Evolutionary conservation across 106 monocot genomes (phyloP), one percentile per base, ranked within the genome.

Genomic region (Dendrobium huoshanense): DNA sequence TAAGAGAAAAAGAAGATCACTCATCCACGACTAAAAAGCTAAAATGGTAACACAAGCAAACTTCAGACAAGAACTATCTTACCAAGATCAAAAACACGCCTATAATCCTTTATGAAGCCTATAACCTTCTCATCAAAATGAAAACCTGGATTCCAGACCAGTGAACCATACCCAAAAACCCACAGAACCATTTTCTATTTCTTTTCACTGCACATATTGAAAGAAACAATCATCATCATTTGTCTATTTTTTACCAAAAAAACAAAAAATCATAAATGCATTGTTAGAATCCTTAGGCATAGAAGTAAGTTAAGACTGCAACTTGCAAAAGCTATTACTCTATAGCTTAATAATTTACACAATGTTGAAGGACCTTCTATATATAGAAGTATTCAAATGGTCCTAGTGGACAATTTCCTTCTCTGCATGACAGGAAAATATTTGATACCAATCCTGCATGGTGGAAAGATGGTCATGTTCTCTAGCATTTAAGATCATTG

Each of bases 131-230:
- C 91, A 84, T 94, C 91, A 67, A 86, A 94, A n/a, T 94, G 88
- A 82, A 94, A 94, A 27, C 94, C 94, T 10, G 91, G 91, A 44
- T 91, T 94, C 94, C 94, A 94, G 0, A 91, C 86, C 79, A 94
- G 72, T 10, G 94, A 94, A 54, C 91, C 94, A 73, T 94, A 94
- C 13, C 88, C 91, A 77, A 94, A 94, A 45, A 94, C 88, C 94
- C 94, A 94, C 74, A 94, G 77, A 67, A 94, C 94, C 94, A 94
- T 94, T 55, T 9, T 86, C 20, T 17, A 41, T 49, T 13, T 49
- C 74, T 44, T 74, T 74, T 74, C 8, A 2, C 74, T 74, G 41
- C 43, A 74, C 70, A 70, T 33, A 33, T 33, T 15, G 33, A 37
- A 70, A 37, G 29, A 25, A 70, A 37, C 70, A 70, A 70, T 70